Percentiles rank a stretch among this genome's conserved stretches.
phyloP scores from a whole-genome alignment of 352 stramenopile genomes.

The Nothophytophthora sp. region DNA sequence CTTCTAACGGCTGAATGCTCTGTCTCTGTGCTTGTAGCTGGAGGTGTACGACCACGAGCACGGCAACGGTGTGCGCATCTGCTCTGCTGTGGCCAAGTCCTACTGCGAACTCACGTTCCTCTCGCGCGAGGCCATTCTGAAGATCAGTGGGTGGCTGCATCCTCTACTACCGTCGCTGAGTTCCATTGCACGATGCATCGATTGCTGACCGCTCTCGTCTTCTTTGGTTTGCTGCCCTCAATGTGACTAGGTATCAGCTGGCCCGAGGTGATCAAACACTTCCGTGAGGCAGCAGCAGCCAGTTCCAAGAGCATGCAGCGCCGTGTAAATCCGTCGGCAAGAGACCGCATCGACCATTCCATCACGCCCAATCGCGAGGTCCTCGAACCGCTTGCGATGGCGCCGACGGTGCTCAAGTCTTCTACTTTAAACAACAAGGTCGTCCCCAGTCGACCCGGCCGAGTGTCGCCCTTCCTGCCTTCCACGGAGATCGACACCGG shows the following conservation, averaged over 20 bases:
- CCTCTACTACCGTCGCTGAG: not conserved
- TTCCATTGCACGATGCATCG: not conserved
- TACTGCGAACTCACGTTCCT: constrained; percentile 85
- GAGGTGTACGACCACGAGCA: constrained; percentile 82
- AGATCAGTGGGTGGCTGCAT: constrained; percentile 56
- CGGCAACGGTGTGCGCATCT: constrained; percentile 84
- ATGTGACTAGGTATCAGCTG: constrained; percentile 51
- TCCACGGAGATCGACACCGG: constrained; percentile 7
- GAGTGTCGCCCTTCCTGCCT: constrained; percentile 21
- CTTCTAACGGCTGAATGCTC: too few relatives aligned
- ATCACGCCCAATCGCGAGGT: constrained; percentile 2
- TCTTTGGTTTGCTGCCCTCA: not conserved
- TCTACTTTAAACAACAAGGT: constrained; percentile 23
- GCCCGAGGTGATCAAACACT: constrained; percentile 74
- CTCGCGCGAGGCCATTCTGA: constrained; percentile 67
- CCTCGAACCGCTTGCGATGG: constrained; percentile 20
- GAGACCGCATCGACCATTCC: constrained; percentile 2
- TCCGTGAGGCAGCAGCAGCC: constrained; percentile 41
- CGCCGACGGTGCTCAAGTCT: constrained; percentile 36
- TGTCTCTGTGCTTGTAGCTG: constrained; percentile 31
- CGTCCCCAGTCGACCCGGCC: constrained; percentile 7
- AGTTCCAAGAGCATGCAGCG: constrained; percentile 49
- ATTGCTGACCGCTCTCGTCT: not conserved
- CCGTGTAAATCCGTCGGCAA: constrained; percentile 25
- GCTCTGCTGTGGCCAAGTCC: constrained; percentile 72